Evolutionary conservation across 129 eudicot genomes (phyloP), one percentile per base, ranked within the genome.

Genomic region (Rutidosis leptorrhynchoides): DNA sequence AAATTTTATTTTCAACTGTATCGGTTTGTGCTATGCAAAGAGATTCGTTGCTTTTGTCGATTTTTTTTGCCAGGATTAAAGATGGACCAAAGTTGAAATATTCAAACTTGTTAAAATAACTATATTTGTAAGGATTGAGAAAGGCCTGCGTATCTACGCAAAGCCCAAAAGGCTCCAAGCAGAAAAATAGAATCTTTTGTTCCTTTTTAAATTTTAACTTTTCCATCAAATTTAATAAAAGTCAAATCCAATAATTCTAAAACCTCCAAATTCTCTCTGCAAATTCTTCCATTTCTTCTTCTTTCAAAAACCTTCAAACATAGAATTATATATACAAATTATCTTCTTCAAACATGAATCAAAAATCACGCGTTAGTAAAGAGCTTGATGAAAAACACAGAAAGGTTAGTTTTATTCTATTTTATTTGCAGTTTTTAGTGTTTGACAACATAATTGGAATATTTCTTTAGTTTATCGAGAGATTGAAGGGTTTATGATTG

Each of bases 331-430:
- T 7, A 46, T 16, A 49, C 55, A 49, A 49, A 49, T 16, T 2
- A 49, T 49, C 22, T 20, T 20, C 22, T 49, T 48, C 22, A 16
- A 45, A 49, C 20, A 86, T 86, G 88, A 86, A 83, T 53, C 67
- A 67, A 11, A 86, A 86, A 66, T 62, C 94, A 29, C 73, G 79
- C 11, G 84, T 86, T 43, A 64, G 82, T 25, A 86, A 86, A 69
- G 86, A 81, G 78, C 88, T 86, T 52, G 67, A 80, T 67, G 82
- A 84, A 40, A 86, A 78, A 68, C 94, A 86, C 69, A 42, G 77
- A 62, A 83, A 78, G 94, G 94, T 86, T 59, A 4, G 43, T 3
- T 68, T 74, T 73, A 12, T 5, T 25, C 32, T 24, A 4, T 33
- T 20, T 16, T 19, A 17, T 21, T 20, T 10, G 28, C 22, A 58